Base-by-base conservation (phyloP, 129 eudicot species). In the Lonicera japonica region DNA sequence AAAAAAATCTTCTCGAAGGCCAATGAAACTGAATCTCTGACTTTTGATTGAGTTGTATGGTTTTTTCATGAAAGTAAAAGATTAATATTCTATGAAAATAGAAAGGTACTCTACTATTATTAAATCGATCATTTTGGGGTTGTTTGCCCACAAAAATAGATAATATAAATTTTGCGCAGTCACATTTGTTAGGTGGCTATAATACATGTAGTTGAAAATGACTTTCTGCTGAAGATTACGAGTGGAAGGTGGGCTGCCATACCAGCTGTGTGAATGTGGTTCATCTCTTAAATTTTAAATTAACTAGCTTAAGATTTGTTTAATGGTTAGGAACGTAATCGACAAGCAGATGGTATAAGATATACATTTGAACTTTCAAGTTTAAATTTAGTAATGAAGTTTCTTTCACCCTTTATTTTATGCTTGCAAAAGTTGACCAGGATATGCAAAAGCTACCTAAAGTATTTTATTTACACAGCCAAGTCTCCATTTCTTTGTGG, bases 391-490 rank as follows among this genome's bases (percentile, higher is more conserved):
- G 23, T 14, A 21, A 13, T 17, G 25, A 21, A 14, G 73, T 46
- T 59, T 36, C 36, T 21, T 56, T 47, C 58, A 43, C 16, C 14
- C 16, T 8, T 8, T 9, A 29, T 54, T 64, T 6, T 14, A 21
- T 53, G 65, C 57, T 68, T 25, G 60, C 40, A 65, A 46, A 69
- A 48, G 65, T 65, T 73, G 59, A 69, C 61, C 36, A 38, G 43
- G 52, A 72, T 55, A 29, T 29, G 2, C 63, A 55, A 72, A 76
- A 61, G 71, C 68, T 64, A 52, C 67, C 73, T 18, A 23, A 60
- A 57, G 25, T 63, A 38, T 61, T 71, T 39, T 21, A 16, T 50
- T 14, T 21, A 21, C 52, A 17, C 0, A 21, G 52, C 40, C 50
- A 25, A 66, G 16, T 15, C 14, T 56, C 5, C 19, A 11, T 66